These are phyloP conservation scores for Verticillium nonalfalfae DNA, from an alignment of 2,329 filamentous ascomycete genomes.

Conservation along the genomic window DNA sequence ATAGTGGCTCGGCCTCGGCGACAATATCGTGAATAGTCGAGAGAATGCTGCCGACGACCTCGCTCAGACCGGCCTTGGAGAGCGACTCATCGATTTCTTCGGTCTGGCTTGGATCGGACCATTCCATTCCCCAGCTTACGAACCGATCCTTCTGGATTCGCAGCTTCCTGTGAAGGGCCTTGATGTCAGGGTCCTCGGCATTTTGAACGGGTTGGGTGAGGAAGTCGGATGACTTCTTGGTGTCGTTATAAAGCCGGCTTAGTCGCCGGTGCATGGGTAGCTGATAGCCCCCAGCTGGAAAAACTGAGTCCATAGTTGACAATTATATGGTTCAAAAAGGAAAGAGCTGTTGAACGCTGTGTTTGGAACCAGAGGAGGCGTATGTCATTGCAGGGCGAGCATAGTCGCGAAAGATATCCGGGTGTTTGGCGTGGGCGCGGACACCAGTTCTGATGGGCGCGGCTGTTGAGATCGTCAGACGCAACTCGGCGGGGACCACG, in stretches of 20 bases:
- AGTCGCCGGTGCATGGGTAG: constrained; percentile 56
- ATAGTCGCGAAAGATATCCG: not conserved
- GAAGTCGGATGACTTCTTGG: constrained; percentile 71
- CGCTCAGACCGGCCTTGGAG: constrained; percentile 68
- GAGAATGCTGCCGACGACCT: constrained; percentile 73
- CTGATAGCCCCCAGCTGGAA: constrained; percentile 45
- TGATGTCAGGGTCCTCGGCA: constrained; percentile 62
- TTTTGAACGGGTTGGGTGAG: constrained; percentile 59
- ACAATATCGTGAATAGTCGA: constrained; percentile 75
- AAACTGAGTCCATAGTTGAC: constrained; percentile 40
- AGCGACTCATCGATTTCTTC: constrained; percentile 66
- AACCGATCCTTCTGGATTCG: constrained; percentile 75
- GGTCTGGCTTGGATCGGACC: constrained; percentile 64
- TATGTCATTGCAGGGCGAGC: not conserved
- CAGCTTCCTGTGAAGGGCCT: constrained; percentile 67
- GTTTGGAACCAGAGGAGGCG: not conserved
- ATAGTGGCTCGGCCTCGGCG: constrained; percentile 68
- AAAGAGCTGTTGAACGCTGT: not conserved
- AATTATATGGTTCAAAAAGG: not conserved
- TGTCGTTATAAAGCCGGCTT: constrained; percentile 73
- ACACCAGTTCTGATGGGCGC: not conserved
- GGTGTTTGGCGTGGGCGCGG: not conserved
- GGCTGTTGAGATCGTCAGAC: no score
- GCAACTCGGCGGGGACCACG: no score
- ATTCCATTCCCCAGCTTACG: constrained; percentile 74